Conservation (phyloP, 1,284 basidiomycete species). For the Somion occarium region DNA sequence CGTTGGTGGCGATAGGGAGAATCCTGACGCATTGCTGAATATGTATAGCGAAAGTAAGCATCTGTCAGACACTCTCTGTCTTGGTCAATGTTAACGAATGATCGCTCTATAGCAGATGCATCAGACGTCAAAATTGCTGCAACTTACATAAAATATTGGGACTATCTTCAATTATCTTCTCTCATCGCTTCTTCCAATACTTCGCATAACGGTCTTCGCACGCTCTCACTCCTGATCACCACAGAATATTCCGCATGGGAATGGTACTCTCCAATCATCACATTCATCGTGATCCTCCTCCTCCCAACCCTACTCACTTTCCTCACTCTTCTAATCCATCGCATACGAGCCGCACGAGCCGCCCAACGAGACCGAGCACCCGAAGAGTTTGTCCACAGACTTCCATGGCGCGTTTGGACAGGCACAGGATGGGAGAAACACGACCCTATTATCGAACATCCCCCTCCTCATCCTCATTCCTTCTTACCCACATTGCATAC, state of each 20-base stretch:
- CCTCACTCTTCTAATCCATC: constrained; percentile 76
- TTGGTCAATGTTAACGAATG: no score
- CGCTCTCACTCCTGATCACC: constrained; percentile 71
- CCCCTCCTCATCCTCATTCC: constrained; percentile 27
- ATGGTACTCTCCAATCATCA: constrained; percentile 81
- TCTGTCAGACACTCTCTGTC: background rate
- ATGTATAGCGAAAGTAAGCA: constrained; percentile 83
- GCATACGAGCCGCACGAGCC: constrained; percentile 69
- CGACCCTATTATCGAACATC: constrained; percentile 20
- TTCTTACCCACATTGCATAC: no score
- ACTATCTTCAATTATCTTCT: constrained; percentile 54
- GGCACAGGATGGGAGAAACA: constrained; percentile 76
- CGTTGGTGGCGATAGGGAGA: constrained; percentile 80
- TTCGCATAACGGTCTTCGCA: constrained; percentile 66
- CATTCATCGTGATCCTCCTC: constrained; percentile 74
- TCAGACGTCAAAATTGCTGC: constrained; percentile 69
- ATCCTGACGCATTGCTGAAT: constrained; percentile 77
- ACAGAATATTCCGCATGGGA: constrained; percentile 78
- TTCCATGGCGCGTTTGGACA: constrained; percentile 80
- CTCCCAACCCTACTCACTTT: constrained; percentile 80
- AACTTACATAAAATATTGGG: constrained; percentile 70
- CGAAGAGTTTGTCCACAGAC: constrained; percentile 65
- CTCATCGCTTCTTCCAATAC: constrained; percentile 70
- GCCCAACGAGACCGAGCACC: constrained; percentile 79
- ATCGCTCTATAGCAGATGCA: constrained; percentile 54